Base-by-base conservation (phyloP, 179 eudicot species). In the Silene noctiflora region DNA sequence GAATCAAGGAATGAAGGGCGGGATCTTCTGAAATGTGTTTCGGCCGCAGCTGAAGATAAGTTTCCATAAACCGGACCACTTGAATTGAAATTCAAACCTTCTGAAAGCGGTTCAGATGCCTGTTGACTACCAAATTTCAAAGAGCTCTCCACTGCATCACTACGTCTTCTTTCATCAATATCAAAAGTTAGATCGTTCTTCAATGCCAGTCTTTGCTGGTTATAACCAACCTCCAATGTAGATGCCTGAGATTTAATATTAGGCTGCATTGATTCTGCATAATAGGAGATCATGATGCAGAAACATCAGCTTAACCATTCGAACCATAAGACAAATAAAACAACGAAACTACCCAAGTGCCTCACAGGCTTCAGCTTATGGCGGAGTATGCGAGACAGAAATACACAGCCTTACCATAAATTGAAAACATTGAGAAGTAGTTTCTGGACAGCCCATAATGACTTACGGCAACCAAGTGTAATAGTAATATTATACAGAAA, bases 1-100 rank as follows among this genome's bases (percentile, higher is more conserved):
- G 93, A 87, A 87, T 93, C 97, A 73, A 96, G 97, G 79, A 93
- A 96, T 71, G 99, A 93, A 74, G 97, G 96, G 67, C 97, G 96
- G 21, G 88, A 78, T 87, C 87, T 87, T 83, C 87, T 83, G 20
- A 83, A 78, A 60, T 79, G 80, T 59, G 83, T 76, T 67, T 89
- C 98, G 74, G 86, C 67, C 12, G 74, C 78, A 68, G 81, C 80
- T 56, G 89, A 82, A 79, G 77, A 79, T 22, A 55, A 70, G 71
- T 84, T 81, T 67, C 48, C 83, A 59, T 83, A 80, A 79, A 86
- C 66, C 20, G 85, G 83, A 72, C 75, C 80, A 61, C 63, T 74
- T 20, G 55, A 74, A 72, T 82, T 83, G 78, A 75, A 85, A 77
- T 73, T 81, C 78, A 70, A 80, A 79, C 83, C 79, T 55, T 77